Percentiles rank a stretch among this genome's conserved stretches.
Conservation (phyloP, 1,139 yeast genomes). For the Hyphopichia burtonii region DNA sequence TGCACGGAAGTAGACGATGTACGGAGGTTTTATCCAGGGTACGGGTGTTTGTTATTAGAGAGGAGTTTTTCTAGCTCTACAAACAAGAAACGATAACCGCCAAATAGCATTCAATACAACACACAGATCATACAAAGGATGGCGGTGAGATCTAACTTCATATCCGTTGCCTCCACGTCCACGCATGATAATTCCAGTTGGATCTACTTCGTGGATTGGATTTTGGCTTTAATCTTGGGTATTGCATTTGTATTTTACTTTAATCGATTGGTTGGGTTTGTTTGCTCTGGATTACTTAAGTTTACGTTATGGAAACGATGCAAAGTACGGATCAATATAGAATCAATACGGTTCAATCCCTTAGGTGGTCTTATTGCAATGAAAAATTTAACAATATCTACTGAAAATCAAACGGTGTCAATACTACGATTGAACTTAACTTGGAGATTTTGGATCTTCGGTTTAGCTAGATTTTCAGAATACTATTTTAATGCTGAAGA, state of each 20-base stretch:
- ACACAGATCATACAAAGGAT: too few species aligned
- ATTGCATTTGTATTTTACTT: conserved; percentile 72
- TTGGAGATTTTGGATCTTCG: conserved; percentile 86
- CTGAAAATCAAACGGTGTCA: conserved; percentile 68
- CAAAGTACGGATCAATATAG: conserved; percentile 60
- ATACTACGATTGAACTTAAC: conserved; percentile 71
- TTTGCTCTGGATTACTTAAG: conserved; percentile 51
- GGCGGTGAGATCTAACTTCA: conserved; percentile 26
- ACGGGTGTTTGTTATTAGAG: too few species aligned
- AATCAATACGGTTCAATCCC: conserved; percentile 71
- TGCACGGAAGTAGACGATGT: too few species aligned
- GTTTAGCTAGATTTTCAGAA: conserved; percentile 48
- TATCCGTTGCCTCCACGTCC: conserved; percentile 16
- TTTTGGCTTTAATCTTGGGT: conserved; percentile 60
- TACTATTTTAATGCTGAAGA: conserved; percentile 25
- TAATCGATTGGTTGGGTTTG: conserved; percentile 68
- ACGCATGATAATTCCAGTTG: conserved; percentile 55
- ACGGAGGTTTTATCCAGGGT: too few species aligned
- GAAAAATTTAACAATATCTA: conserved; percentile 69
- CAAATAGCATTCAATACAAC: too few species aligned
- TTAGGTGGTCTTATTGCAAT: conserved; percentile 82
- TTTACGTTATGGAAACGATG: conserved; percentile 62
- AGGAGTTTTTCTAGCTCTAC: too few species aligned
- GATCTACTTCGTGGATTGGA: conserved; percentile 86
- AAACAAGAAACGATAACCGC: too few species aligned